phyloP scores from a whole-genome alignment of 805 yeast genomes.

The Lipomyces orientalis region DNA sequence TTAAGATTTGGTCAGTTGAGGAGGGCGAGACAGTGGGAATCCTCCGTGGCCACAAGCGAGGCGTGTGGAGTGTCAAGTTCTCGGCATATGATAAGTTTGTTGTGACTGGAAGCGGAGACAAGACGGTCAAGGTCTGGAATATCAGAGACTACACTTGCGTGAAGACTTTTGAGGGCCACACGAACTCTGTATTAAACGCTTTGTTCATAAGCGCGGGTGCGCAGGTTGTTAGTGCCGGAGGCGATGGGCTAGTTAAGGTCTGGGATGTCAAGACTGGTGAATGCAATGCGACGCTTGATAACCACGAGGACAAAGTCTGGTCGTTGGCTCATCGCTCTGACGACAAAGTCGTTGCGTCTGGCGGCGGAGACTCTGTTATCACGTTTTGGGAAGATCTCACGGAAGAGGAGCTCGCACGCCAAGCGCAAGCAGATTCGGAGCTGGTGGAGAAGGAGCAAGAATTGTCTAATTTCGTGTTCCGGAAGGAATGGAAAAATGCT shows the following conservation, averaged over 20 bases:
- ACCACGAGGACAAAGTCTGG: slow-evolving; percentile 95
- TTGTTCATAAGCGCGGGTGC: slow-evolving; percentile 68
- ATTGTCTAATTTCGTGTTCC: slow-evolving; percentile 71
- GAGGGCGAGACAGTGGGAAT: slow-evolving; percentile 88
- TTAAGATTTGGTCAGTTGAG: slow-evolving; percentile 84
- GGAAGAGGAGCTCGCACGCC: slow-evolving; percentile 65
- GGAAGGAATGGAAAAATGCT: slow-evolving; percentile 86
- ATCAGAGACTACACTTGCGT: slow-evolving; percentile 74
- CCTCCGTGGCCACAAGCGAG: slow-evolving; percentile 88
- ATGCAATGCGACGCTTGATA: slow-evolving; percentile 80
- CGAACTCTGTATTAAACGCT: slow-evolving; percentile 88
- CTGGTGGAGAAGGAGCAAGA: slow-evolving; percentile 90
- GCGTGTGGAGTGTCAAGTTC: slow-evolving; percentile 89
- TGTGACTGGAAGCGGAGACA: slow-evolving; percentile 91
- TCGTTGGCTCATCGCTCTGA: slow-evolving; percentile 71
- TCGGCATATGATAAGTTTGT: slow-evolving; percentile 77
- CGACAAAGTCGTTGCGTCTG: slow-evolving; percentile 75
- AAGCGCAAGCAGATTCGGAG: slow-evolving; percentile 56
- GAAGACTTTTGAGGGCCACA: slow-evolving; percentile 90
- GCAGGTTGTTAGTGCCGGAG: slow-evolving; percentile 77
- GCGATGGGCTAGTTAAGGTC: slow-evolving; percentile 90
- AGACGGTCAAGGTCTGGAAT: slow-evolving; percentile 88
- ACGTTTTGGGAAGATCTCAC: slow-evolving; percentile 90
- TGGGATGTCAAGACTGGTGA: slow-evolving; percentile 87
- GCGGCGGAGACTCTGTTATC: slow-evolving; percentile 94